Evolutionary conservation across 148 eudicot species (phyloP).

Genomic region (Chenopodium quinoa): DNA sequence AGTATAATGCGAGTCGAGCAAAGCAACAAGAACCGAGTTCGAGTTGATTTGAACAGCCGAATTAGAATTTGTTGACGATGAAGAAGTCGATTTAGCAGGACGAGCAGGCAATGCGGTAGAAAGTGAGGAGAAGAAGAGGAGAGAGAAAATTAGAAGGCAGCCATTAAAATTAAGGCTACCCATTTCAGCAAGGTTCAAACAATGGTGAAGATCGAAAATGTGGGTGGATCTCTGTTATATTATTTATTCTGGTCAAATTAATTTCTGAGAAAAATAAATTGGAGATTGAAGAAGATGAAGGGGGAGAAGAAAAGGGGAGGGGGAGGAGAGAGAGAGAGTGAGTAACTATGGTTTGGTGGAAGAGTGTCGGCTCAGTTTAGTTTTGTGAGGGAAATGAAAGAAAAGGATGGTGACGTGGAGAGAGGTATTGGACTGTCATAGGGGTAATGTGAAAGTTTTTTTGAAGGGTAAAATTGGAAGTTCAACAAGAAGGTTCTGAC

Average conservation of each 20-base stretch:
- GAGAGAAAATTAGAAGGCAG: slow-evolving; percentile 20
- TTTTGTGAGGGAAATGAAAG: slow-evolving; percentile 10
- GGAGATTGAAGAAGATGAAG: not conserved
- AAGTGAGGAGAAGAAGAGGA: not conserved
- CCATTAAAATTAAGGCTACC: slow-evolving; percentile 38
- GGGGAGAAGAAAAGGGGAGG: not conserved
- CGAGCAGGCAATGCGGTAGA: slow-evolving; percentile 14
- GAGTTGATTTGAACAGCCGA: slow-evolving; percentile 43
- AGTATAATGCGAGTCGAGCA: slow-evolving; percentile 62
- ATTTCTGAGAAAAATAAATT: too few relatives aligned
- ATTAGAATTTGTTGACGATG: not conserved
- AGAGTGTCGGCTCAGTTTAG: slow-evolving; percentile 41
- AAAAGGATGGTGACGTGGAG: slow-evolving; percentile 23
- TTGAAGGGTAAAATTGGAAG: not conserved
- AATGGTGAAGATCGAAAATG: slow-evolving; percentile 14
- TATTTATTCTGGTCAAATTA: too few relatives aligned
- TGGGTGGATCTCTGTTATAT: not conserved
- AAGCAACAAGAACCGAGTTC: slow-evolving; percentile 58
- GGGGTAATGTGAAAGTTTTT: not conserved
- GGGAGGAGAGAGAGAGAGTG: slow-evolving; percentile 4
- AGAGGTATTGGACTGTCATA: slow-evolving; percentile 16
- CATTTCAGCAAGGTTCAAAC: slow-evolving; percentile 16
- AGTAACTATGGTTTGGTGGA: slow-evolving; percentile 46
- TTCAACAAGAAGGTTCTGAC: slow-evolving; percentile 32
- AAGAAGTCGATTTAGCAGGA: not conserved